These are phyloP conservation scores for Kwoniella dejecticola DNA, from an alignment of 768 basidiomycete genomes.

Conservation along the genomic window DNA sequence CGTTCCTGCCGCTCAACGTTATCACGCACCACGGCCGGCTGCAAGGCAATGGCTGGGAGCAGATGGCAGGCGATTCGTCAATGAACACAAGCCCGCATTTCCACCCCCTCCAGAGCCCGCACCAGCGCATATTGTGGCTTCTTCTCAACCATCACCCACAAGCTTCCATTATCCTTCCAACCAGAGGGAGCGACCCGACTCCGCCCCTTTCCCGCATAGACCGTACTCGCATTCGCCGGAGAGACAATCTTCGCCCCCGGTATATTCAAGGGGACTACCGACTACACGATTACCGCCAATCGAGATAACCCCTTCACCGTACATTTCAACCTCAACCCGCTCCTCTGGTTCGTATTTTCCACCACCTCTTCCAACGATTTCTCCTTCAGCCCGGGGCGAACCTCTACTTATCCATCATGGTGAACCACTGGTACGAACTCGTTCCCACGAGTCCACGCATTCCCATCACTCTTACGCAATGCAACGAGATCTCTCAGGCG, in stretches of 20 bases:
- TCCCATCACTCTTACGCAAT: slow-evolving; percentile 8
- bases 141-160: neutral
- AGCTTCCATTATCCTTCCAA: neutral
- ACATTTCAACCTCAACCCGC: no score
- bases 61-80: neutral
- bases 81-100: neutral
- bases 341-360: no score
- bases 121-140: slow-evolving; percentile 14
- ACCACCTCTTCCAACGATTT: no score
- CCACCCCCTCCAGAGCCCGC: slow-evolving; percentile 8
- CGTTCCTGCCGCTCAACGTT: slow-evolving; percentile 9
- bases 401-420: neutral
- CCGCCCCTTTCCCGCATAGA: neutral
- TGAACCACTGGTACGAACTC: neutral
- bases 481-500: slow-evolving; percentile 14
- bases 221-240: neutral
- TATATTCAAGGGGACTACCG: neutral
- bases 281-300: no score
- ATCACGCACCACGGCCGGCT: neutral
- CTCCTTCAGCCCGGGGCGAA: neutral
- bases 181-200: neutral
- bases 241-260: neutral
- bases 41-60: slow-evolving; percentile 7
- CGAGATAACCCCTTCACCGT: no score
- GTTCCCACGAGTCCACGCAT: slow-evolving; percentile 3